Evolutionary conservation across 768 basidiomycete genomes (phyloP).

Genomic region (Hericium erinaceus): DNA sequence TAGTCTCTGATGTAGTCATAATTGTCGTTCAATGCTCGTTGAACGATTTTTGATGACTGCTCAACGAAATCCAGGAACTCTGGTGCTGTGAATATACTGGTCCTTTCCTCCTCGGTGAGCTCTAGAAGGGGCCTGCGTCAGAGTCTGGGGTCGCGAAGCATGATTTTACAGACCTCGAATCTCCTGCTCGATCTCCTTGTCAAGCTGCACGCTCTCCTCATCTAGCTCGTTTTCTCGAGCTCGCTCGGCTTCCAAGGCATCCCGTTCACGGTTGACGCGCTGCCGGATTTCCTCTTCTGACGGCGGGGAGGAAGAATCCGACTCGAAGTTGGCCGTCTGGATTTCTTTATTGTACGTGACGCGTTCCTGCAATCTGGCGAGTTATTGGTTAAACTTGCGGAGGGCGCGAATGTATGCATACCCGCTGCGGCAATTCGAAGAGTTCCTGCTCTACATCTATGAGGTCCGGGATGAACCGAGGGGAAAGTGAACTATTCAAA

Average conservation of each 20-base stretch:
- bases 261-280: constrained; percentile 57
- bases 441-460: constrained; percentile 85
- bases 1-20: constrained; percentile 99
- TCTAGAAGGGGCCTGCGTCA: constrained; percentile 34
- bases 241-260: constrained; percentile 53
- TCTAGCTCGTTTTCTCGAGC: constrained; percentile 71
- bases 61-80: constrained; percentile 94
- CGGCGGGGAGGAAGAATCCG: constrained; percentile 33
- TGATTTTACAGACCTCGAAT: constrained; percentile 50
- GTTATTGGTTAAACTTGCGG: background rate
- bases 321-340: constrained; percentile 63
- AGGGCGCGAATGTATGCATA: constrained; percentile 19
- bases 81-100: constrained; percentile 74
- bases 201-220: constrained; percentile 74
- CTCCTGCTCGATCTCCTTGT: constrained; percentile 80
- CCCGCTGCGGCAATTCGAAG: constrained; percentile 84
- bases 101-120: constrained; percentile 77
- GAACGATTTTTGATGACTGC: constrained; percentile 88
- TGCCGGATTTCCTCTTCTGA: constrained; percentile 71
- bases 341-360: constrained; percentile 81
- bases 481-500: constrained; percentile 44
- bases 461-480: constrained; percentile 65
- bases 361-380: constrained; percentile 42
- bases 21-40: constrained; percentile 87
- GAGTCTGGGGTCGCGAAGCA: background rate